Base-by-base conservation (phyloP, 371 early-diverging fungal genomes). In the Mucor ambiguus region DNA sequence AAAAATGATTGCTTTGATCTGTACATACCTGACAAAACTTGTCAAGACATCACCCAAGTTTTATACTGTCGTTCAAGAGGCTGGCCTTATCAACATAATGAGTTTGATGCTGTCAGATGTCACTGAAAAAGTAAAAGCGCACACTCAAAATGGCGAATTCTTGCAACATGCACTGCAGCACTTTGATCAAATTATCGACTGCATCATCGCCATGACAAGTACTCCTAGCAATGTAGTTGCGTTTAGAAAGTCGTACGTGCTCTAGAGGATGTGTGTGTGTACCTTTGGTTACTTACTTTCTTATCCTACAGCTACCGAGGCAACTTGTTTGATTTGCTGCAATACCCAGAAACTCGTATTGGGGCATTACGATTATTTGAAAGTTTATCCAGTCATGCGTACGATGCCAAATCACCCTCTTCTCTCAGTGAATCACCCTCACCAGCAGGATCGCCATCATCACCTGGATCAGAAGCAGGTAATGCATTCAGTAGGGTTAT, bases 11-110 rank as follows among this genome's bases (percentile, higher is more conserved):
- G 75, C 75, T 1, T 66, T 87, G 18, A 84, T 88, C 16, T 87
- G 86, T 55, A 72, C 76, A 16, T 81, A 83, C 16, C 79, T 86
- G 32, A 71, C 76, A 2, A 60, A 63, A 22, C 63, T 88, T 8
- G 68, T 90, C 8, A 76, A 73, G 20, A 69, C 74, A 22, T 84
- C 84, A 8, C 64, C 78, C 11, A 82, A 85, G 58, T 83, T 87
- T 64, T 78, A 79, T 48, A 77, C 77, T 33, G 88, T 87, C 1
- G 75, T 86, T 52, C 87, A 88, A 26, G 89, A 89, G 62, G 83
- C 89, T 29, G 90, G 90, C n/a, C 64, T 90, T 29, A 72, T 89
- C 29, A 86, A 85, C 63, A 80, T 89, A 41, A 79, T 90, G 64
- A 82, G 87, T 52, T 76, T 81, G 9, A 78, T 89, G 68, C 69